Conservation (phyloP, 2,329 filamentous ascomycete species). For the Stagonosporopsis chrysanthemi region DNA sequence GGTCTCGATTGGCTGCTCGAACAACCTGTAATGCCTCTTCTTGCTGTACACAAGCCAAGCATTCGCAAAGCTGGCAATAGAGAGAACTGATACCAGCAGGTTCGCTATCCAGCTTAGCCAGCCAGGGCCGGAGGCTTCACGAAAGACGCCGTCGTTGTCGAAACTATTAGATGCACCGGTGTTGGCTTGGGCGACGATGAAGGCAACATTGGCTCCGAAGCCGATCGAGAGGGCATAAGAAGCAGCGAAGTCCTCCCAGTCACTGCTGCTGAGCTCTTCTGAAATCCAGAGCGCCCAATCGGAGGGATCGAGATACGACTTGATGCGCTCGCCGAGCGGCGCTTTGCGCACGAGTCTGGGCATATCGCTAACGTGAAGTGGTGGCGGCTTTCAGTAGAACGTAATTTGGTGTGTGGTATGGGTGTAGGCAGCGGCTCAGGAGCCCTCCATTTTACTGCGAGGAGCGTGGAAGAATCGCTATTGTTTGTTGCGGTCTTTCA, state of each 20-base stretch:
- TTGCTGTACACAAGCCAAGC: constrained; percentile 82
- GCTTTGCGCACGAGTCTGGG: constrained; percentile 83
- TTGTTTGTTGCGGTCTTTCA: constrained; percentile 8
- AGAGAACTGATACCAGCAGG: constrained; percentile 74
- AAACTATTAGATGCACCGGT: constrained; percentile 58
- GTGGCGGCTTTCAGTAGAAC: neutral
- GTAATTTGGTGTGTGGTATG: neutral
- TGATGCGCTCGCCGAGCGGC: constrained; percentile 81
- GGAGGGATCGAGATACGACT: constrained; percentile 80
- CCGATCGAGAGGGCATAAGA: constrained; percentile 79
- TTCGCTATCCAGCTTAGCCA: constrained; percentile 73
- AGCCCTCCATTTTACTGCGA: constrained; percentile 24
- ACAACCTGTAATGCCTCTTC: constrained; percentile 87
- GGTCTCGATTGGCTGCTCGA: constrained; percentile 83
- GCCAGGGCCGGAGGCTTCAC: constrained; percentile 58
- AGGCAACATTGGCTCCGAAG: constrained; percentile 76
- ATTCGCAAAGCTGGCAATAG: constrained; percentile 73
- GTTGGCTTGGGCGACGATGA: constrained; percentile 85
- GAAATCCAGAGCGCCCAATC: constrained; percentile 91
- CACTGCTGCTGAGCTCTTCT: constrained; percentile 88
- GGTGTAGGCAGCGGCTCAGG: neutral
- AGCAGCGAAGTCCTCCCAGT: constrained; percentile 82
- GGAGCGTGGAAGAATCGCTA: neutral
- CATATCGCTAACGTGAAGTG: constrained; percentile 53
- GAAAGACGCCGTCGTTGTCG: constrained; percentile 82